Percentiles rank a stretch among this genome's conserved stretches.
Evolutionary conservation across 768 basidiomycete genomes (phyloP).

Genomic region (Lactifluus echinatus): DNA sequence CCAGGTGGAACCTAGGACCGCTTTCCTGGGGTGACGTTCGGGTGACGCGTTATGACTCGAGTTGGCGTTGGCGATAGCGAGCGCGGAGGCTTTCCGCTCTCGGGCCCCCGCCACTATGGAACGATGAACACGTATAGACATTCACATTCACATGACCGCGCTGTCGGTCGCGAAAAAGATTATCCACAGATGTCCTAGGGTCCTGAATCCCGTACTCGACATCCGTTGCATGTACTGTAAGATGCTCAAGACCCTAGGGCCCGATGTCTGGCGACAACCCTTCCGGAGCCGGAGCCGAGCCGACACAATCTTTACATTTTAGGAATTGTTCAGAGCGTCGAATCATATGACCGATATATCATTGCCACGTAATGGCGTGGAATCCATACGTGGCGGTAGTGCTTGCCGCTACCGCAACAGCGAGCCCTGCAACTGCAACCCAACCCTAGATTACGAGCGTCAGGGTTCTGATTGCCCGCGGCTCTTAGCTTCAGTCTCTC

Average conservation of each 20-base stretch:
- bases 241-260: not conserved
- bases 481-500: not conserved
- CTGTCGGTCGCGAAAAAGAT: not conserved
- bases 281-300: not conserved
- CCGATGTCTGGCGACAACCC: not conserved
- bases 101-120: not conserved
- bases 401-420: not conserved
- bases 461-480: not conserved
- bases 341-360: no score
- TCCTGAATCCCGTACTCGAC: not conserved
- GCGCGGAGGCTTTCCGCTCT: not conserved
- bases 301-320: not conserved
- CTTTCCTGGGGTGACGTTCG: slow-evolving; percentile 2
- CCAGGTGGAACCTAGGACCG: not conserved
- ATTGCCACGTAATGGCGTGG: not conserved
- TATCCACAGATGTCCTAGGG: not conserved
- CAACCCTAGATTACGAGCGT: not conserved
- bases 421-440: not conserved
- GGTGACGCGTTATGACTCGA: slow-evolving; percentile 12
- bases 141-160: no score
- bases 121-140: not conserved
- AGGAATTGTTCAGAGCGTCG: no score
- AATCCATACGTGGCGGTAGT: not conserved
- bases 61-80: not conserved
- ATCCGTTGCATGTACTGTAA: not conserved